Evolutionary conservation across 306 rosid genomes (phyloP), one percentile per base, ranked within the genome.

Genomic region (Nissolia schottii): DNA sequence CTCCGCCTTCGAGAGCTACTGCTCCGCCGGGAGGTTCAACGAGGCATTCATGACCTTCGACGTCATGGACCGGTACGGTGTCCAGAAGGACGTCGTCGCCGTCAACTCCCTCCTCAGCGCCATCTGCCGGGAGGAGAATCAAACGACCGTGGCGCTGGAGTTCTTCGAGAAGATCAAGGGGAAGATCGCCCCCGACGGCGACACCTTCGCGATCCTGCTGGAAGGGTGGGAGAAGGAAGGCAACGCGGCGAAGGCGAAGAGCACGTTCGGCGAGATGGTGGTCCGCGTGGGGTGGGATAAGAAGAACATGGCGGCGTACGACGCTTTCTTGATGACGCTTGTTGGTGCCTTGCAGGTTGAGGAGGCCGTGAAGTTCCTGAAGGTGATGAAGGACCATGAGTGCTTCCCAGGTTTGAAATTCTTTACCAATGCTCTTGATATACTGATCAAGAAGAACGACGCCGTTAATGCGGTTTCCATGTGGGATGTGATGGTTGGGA

Each of bases 221-320:
- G 90, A 88, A 74, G 93, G 90, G 5, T 85, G 86, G 88, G 88
- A 83, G 82, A 88, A 85, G 64, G 94, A 88, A 70, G 91, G 87
- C 4, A 85, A 86, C 64, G 62, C 69, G 2, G 70, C 65, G 0
- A 74, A 77, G 46, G 93, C 93, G 6, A 78, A 75, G 80, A 54
- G 34, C 9, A 78, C 82, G 13, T 86, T 90, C 10, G 85, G 80
- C 0, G 91, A 84, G 23, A 88, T 90, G 96, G 85, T 88, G 64
- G 25, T 22, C 41, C 28, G 43, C 0, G 3, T 88, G 11, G 90
- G 92, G 5, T 90, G 92, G 96, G 68, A 70, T 49, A 76, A 29
- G 18, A 55, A 55, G 51, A 83, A 90, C 58, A 50, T 77, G 15
- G 45, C 82, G 0, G 87, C 92, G 9, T 88, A 86, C 15, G 85